These are phyloP conservation scores for Aspergillus sp. DNA, from an alignment of 2,329 filamentous ascomycete species.

Conservation along the genomic window DNA sequence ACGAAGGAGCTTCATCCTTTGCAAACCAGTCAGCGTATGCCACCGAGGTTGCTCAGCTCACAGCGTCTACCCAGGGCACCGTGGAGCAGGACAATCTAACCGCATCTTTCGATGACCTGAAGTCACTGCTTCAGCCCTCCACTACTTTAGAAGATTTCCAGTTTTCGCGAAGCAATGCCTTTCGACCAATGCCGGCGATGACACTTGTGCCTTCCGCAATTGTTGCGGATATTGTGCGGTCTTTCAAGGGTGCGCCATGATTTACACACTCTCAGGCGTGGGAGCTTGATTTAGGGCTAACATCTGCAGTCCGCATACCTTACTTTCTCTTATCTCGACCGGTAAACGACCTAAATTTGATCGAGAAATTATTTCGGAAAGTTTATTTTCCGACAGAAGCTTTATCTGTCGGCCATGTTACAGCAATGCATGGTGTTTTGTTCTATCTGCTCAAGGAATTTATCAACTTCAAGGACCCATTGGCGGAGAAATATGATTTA, in stretches of 20 bases:
- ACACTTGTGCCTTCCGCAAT: background rate
- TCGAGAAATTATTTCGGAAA: conserved; percentile 21
- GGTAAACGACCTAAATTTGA: conserved; percentile 15
- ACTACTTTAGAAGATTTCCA: conserved; percentile 5
- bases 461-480: conserved; percentile 8
- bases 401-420: conserved; percentile 14
- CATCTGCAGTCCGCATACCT: conserved; percentile 12
- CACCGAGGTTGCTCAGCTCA: conserved; percentile 11
- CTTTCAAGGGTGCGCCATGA: background rate
- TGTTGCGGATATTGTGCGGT: conserved; percentile 1
- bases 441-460: conserved; percentile 22
- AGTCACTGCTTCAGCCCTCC: conserved; percentile 7
- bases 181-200: background rate
- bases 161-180: background rate
- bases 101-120: conserved; percentile 12
- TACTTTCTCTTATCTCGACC: conserved; percentile 20
- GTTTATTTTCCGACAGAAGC: conserved; percentile 22
- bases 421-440: conserved; percentile 19
- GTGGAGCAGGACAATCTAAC: conserved; percentile 1
- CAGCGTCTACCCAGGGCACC: conserved; percentile 2
- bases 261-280: background rate
- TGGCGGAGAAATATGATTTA: conserved; percentile 18
- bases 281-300: background rate
- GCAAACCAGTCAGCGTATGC: conserved; percentile 16
- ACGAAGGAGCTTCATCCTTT: conserved; percentile 19